Evolutionary conservation across 805 yeast species (phyloP), one percentile per base, ranked within the genome.

Genomic region (Monosporozyma servazzii): DNA sequence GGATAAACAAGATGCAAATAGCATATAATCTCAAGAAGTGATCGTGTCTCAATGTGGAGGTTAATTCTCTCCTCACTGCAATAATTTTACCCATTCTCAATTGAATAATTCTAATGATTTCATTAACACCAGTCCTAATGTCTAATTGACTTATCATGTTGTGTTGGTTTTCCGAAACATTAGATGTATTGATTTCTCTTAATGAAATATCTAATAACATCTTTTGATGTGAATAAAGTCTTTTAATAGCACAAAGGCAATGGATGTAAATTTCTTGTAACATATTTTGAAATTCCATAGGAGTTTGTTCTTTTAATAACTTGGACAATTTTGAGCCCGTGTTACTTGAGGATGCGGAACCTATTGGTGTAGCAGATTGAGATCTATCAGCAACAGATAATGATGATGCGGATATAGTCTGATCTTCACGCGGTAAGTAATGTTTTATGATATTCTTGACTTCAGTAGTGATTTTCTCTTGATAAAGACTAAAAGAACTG

Each of bases 201-300:
- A 84, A 67, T 0, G 95, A 82, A 49, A 86, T 63, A 56, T 88
- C 93, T 13, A 93, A 72, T 29, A 91, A 66, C 4, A 87, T 59
- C 64, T 88, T 89, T 62, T 89, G 95, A 53, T 89, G 96, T 8
- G 79, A 71, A 0, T 87, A 80, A 30, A 90, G 70, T 52, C 96
- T 75, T 55, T 91, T 72, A 25, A 89, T 70, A 18, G 88, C 81
- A 60, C 86, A 95, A 0, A 88, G 79, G 2, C 85, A 72, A 20
- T 79, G 75, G 0, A 86, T 69, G 57, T 78, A 87, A 3, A 82
- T 82, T 29, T 70, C 71, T 1, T 75, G 65, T 43, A 88, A 64
- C 87, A 89, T 84, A 1, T 68, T 71, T 59, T 86, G 88, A 62
- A 89, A 89, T 53, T 88, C 96, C 13, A 70, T 67, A 0, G 93